Conservation (phyloP, 116 monocot species). For the Trichopus zeylanicus region DNA sequence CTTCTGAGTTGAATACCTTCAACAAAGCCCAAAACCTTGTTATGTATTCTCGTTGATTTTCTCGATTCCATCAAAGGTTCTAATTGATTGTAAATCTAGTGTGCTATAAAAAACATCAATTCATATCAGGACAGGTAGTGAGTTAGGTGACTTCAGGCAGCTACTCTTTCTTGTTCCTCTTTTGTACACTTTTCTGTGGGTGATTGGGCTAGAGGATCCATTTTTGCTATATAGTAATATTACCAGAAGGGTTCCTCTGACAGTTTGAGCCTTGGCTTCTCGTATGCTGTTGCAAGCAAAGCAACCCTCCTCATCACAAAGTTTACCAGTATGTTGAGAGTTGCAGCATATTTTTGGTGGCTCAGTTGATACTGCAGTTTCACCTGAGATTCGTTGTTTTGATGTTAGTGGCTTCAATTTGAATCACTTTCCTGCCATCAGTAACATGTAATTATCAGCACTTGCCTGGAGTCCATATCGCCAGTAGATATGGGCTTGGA, state of each 20-base stretch:
- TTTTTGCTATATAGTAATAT: too few species aligned
- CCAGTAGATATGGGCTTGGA: slow-evolving; percentile 32
- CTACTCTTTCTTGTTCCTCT: too few species aligned
- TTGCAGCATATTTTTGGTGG: slow-evolving; percentile 14
- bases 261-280: slow-evolving; percentile 12
- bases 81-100: too few species aligned
- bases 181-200: too few species aligned
- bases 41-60: too few species aligned
- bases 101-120: too few species aligned
- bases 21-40: too few species aligned
- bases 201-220: too few species aligned
- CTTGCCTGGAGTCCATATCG: slow-evolving; percentile 30
- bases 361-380: slow-evolving; percentile 13
- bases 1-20: too few species aligned
- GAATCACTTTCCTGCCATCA: not conserved
- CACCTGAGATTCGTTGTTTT: slow-evolving; percentile 6
- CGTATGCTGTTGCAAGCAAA: slow-evolving; percentile 12
- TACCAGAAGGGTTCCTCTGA: slow-evolving; percentile 19
- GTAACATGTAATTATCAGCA: not conserved
- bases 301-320: slow-evolving; percentile 4
- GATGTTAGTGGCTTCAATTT: not conserved
- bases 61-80: too few species aligned
- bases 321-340: slow-evolving; percentile 9
- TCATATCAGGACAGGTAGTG: too few species aligned
- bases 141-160: too few species aligned